Evolutionary conservation across 305 asterid genomes (phyloP).

Genomic region (Salvia sclarea): DNA sequence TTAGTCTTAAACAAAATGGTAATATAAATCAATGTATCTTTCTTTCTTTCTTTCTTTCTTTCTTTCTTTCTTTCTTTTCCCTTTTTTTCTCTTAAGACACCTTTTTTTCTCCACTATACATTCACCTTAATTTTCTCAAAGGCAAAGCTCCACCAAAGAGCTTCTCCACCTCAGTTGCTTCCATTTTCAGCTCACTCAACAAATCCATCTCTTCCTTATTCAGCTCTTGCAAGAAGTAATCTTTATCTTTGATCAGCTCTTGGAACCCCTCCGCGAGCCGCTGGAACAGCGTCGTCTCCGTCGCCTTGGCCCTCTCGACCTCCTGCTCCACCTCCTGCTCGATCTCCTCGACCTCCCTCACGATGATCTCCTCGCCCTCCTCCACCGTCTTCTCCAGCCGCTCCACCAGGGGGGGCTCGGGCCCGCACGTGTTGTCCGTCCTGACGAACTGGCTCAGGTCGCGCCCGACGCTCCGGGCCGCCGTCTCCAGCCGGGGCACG

Average conservation of each 20-base stretch:
- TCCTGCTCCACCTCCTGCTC: slow-evolving; percentile 66
- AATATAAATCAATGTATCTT: neutral
- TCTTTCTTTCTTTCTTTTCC: no score
- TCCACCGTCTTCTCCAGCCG: slow-evolving; percentile 90
- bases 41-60: neutral
- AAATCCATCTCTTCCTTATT: slow-evolving; percentile 85
- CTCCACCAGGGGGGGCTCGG: slow-evolving; percentile 90
- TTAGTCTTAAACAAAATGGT: slow-evolving; percentile 13
- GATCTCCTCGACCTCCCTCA: slow-evolving; percentile 79
- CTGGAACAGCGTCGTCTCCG: slow-evolving; percentile 58
- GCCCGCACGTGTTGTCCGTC: slow-evolving; percentile 88
- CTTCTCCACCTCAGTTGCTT: slow-evolving; percentile 80
- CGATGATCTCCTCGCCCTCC: slow-evolving; percentile 82
- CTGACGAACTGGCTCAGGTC: slow-evolving; percentile 61
- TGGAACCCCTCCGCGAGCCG: slow-evolving; percentile 69
- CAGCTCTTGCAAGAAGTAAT: slow-evolving; percentile 64
- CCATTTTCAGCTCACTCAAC: slow-evolving; percentile 74
- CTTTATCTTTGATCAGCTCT: slow-evolving; percentile 67
- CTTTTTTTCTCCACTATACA: neutral
- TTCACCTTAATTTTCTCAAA: slow-evolving; percentile 68
- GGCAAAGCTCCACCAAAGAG: slow-evolving; percentile 79
- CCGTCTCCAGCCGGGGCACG: slow-evolving; percentile 63
- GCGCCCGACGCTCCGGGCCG: slow-evolving; percentile 76
- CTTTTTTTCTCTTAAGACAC: no score
- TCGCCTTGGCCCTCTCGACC: slow-evolving; percentile 60